Percentiles rank a stretch among this genome's conserved stretches.
These are phyloP conservation scores for Ramularia endophylla DNA, from an alignment of 2,329 filamentous ascomycete genomes.

Conservation along the genomic window DNA sequence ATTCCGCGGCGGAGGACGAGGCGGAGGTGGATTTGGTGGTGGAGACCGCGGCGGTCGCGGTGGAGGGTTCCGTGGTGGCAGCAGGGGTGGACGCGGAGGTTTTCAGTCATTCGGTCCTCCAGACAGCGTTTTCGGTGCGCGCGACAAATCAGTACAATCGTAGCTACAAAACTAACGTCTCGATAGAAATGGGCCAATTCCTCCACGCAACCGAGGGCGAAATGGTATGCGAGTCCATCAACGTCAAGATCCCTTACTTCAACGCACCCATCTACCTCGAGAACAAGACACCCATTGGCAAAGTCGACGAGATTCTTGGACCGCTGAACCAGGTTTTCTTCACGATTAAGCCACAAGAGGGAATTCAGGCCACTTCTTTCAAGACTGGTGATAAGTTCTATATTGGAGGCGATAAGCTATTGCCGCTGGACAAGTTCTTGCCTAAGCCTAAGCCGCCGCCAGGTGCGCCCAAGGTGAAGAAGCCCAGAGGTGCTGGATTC, in stretches of 20 bases:
- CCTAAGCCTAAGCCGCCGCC: slow-evolving; percentile 78
- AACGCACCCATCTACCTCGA: slow-evolving; percentile 98
- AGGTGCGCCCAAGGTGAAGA: slow-evolving; percentile 62
- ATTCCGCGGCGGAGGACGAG: slow-evolving; percentile 23
- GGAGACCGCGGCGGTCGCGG: slow-evolving; percentile 19
- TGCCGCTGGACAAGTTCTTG: slow-evolving; percentile 92
- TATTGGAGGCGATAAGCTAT: slow-evolving; percentile 79
- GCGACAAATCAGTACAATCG: not conserved
- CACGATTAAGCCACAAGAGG: slow-evolving; percentile 94
- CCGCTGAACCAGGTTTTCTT: slow-evolving; percentile 98
- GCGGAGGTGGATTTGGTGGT: slow-evolving; percentile 13
- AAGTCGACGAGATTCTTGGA: slow-evolving; percentile 96
- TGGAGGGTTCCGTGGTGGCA: slow-evolving; percentile 23
- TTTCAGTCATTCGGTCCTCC: slow-evolving; percentile 40
- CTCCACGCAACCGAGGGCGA: slow-evolving; percentile 95
- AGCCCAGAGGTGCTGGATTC: slow-evolving; percentile 54
- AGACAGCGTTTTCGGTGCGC: slow-evolving; percentile 38
- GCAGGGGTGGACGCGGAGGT: slow-evolving; percentile 27
- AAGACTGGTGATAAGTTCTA: slow-evolving; percentile 97
- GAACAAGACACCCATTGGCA: slow-evolving; percentile 87
- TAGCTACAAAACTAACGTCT: not conserved
- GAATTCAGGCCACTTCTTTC: slow-evolving; percentile 91
- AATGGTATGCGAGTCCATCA: slow-evolving; percentile 93
- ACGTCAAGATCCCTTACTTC: slow-evolving; percentile 96
- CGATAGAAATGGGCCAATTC: slow-evolving; percentile 79